Conservation (phyloP, 768 basidiomycete species). For the Rhodotorula graminis region DNA sequence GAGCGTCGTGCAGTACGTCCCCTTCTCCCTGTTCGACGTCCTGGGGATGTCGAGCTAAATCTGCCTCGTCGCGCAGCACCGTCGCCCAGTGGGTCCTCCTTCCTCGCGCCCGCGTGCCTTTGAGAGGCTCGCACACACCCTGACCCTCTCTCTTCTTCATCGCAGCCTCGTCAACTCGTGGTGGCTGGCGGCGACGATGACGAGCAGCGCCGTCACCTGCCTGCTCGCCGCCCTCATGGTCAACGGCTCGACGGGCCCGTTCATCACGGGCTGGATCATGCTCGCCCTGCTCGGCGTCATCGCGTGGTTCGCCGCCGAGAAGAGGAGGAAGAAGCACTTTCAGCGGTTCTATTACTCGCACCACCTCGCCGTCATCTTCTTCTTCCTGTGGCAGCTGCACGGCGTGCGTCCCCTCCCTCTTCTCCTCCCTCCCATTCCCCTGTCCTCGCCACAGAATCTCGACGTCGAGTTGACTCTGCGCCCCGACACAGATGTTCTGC, state of each 20-base stretch:
- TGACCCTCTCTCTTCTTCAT: no score
- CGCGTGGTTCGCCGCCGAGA: conserved; percentile 81
- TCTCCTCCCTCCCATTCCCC: no score
- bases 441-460: no score
- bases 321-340: conserved; percentile 55
- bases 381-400: conserved; percentile 73
- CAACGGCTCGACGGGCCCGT: conserved; percentile 65
- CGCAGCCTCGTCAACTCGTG: conserved; percentile 63
- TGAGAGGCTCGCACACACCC: neutral
- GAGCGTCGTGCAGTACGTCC: conserved; percentile 64
- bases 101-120: neutral
- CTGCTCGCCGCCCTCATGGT: conserved; percentile 67
- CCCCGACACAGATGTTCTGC: conserved; percentile 51
- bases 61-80: neutral
- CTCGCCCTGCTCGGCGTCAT: conserved; percentile 65
- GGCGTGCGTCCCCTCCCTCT: conserved; percentile 9
- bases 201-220: conserved; percentile 58
- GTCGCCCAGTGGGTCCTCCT: conserved; percentile 14
- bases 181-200: conserved; percentile 46
- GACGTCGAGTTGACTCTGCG: neutral
- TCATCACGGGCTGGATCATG: conserved; percentile 45
- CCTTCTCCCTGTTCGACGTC: rapidly evolving
- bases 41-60: neutral
- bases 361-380: conserved; percentile 73
- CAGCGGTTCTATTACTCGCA: conserved; percentile 68